Percentiles rank a stretch among this genome's conserved stretches.
phyloP scores from a whole-genome alignment of 139 green algal genomes.

The Picochlorum sp. region DNA sequence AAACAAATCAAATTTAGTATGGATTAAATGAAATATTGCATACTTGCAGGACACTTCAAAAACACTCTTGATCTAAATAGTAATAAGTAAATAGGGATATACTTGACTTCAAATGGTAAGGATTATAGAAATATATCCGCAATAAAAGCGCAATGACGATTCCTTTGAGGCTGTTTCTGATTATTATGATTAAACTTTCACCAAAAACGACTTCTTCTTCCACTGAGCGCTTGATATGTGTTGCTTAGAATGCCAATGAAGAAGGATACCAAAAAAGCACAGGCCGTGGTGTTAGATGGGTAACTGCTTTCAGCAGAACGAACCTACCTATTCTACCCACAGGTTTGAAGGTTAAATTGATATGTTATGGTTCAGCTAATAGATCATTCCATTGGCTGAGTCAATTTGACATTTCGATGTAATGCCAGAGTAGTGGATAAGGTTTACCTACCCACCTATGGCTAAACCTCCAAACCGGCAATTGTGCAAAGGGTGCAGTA shows the following conservation, averaged over 20 bases:
- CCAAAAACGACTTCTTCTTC: conserved; percentile 35
- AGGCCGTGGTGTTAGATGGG: conserved; percentile 4
- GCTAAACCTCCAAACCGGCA: not conserved
- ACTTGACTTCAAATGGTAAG: too few species aligned
- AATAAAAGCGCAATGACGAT: conserved; percentile 15
- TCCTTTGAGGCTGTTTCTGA: conserved; percentile 38
- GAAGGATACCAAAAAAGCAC: conserved; percentile 1
- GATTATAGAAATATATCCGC: too few species aligned
- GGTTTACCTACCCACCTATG: not conserved
- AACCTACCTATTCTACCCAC: conserved; percentile 10
- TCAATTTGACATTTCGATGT: not conserved
- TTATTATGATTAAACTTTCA: conserved; percentile 15
- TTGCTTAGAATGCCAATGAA: not conserved
- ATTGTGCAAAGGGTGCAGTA: conserved; percentile 10
- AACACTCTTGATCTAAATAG: too few species aligned
- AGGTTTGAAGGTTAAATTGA: too few species aligned
- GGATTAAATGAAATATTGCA: too few species aligned
- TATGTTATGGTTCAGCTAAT: too few species aligned
- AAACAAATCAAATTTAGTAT: too few species aligned
- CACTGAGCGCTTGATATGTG: conserved; percentile 11
- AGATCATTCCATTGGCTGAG: not conserved
- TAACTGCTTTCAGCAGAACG: conserved; percentile 10
- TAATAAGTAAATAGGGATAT: too few species aligned
- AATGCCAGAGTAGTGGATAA: not conserved
- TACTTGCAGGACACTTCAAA: too few species aligned